Evolutionary conservation across 129 eudicot genomes (phyloP), one percentile per base, ranked within the genome.

Genomic region (Flaveria robusta): DNA sequence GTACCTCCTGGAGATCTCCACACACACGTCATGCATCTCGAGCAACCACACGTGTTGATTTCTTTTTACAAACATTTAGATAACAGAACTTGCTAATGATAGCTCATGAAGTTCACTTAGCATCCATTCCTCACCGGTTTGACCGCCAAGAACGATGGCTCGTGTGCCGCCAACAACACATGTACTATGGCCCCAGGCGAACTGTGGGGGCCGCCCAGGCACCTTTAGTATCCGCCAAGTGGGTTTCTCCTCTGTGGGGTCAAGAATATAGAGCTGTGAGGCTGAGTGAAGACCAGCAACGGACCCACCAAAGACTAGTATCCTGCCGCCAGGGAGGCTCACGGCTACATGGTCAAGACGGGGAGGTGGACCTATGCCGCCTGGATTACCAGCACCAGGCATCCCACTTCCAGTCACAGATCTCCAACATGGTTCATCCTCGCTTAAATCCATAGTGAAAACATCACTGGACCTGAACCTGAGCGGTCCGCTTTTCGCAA

Each of bases 281-380:
- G 97, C 91, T 0, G 97, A 91, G 64, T 91, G 97, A 52, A 91
- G 97, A 37, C 97, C 97, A 1, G 97, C 97, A 63, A 91, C 94
- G 0, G 97, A 91, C 37, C 97, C 97, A n/a, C 97, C 97, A 79
- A 91, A 91, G 5, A 91, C 83, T 24, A 91, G 91, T 23, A 91
- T 91, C 76, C 94, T 83, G 49, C 97, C 97, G 23, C 97, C 91
- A 1, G 97, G 97, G 1, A 91, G 88, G 79, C 97, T 91, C 59
- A 91, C 94, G 4, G 97, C 97, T 43, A 91, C 97, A 63, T 91
- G 97, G 64, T 91, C 97, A 1, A 91, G 85, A 26, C 97, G 81
- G 0, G 97, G 97, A 1, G 97, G 97, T 11, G 97, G 97, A 55
- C 88, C 97, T 26, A 91, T 71, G 19, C 93, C 97, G 14, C 93